These are phyloP conservation scores for Xylariaceae sp. DNA, from an alignment of 2,329 filamentous ascomycete genomes.

Conservation along the genomic window DNA sequence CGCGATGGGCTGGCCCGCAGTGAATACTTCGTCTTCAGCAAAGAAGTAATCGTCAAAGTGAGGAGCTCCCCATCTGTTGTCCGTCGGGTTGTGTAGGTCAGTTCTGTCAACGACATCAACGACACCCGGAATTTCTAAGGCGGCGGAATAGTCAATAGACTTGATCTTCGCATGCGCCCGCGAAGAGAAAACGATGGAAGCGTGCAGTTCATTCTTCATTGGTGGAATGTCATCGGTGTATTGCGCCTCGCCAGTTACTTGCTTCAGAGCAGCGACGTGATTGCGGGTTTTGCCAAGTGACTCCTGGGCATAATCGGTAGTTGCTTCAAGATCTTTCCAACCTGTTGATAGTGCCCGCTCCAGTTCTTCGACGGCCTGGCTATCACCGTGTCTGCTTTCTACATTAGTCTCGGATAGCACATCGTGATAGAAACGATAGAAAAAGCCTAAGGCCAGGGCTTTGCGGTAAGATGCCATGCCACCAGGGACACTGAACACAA, in stretches of 20 bases:
- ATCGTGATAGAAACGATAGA: conserved; percentile 96
- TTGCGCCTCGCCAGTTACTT: conserved; percentile 87
- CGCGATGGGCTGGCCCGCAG: conserved; percentile 86
- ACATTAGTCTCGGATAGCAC: conserved; percentile 59
- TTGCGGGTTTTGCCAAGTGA: conserved; percentile 79
- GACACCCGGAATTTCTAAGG: conserved; percentile 80
- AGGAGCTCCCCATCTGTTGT: conserved; percentile 89
- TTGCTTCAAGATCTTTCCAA: conserved; percentile 67
- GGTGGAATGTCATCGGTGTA: conserved; percentile 94
- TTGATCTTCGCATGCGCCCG: conserved; percentile 82
- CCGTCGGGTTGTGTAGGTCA: conserved; percentile 70
- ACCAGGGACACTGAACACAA: conserved; percentile 85
- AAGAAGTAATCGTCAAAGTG: conserved; percentile 82
- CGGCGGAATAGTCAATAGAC: conserved; percentile 67
- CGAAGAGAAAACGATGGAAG: conserved; percentile 79
- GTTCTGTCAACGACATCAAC: conserved; percentile 75
- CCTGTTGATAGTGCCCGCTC: conserved; percentile 78
- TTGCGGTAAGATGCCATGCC: conserved; percentile 97
- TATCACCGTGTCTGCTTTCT: conserved; percentile 49
- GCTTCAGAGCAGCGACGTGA: conserved; percentile 87
- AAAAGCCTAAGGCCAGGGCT: conserved; percentile 84
- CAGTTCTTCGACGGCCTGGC: conserved; percentile 75
- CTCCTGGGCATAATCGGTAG: conserved; percentile 72
- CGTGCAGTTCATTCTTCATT: conserved; percentile 82
- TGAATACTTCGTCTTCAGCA: conserved; percentile 82